Base-by-base conservation (phyloP, 495 filamentous ascomycete species). In the Hyaloscypha bicolor region DNA sequence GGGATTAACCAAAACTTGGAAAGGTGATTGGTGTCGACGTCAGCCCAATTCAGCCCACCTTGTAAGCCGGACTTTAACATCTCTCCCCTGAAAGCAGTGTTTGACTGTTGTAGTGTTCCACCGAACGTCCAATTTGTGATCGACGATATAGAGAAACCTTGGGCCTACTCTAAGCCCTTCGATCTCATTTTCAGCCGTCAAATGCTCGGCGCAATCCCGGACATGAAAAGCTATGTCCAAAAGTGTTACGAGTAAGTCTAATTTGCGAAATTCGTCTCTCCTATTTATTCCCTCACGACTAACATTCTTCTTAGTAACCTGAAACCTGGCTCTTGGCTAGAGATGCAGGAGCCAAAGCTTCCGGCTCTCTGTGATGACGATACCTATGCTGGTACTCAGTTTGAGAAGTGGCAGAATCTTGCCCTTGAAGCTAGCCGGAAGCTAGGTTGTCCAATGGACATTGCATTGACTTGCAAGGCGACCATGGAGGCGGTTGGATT, bases 401-500 rank as follows among this genome's bases (percentile, higher is more conserved):
- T 56, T 0, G 53, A 56, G 19, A 25, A 30, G 21, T 56, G 53
- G 53, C 9, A n/a, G 9, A 56, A 56, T 56, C 30, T 56, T 29
- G 8, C 19, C n/a, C 66, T 79, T 52, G 74, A 78, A 52, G 72
- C 33, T 21, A 48, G 35, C 14, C 25, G 1, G 3, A 64, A 64
- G 48, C 30, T 56, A 60, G 63, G 63, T 11, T 12, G 5, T 6
- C 53, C 52, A 16, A n/a, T 52, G 52, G 35, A 57, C 1, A 76
- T 85, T 6, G 63, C 63, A 6, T 21, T 6, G 53, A 37, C 64
- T 11, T 68, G 68, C 62, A 71, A 81, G 63, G 65, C 72, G 6
- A 71, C 72, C 45, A 75, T 86, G 70, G 77, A 79, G 45, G 77
- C 79, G 8, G 79, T 76, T 9, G 85, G 86, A 0, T 88, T 85